phyloP scores from a whole-genome alignment of 2,329 filamentous ascomycete genomes.

The Xylaria sp. region DNA sequence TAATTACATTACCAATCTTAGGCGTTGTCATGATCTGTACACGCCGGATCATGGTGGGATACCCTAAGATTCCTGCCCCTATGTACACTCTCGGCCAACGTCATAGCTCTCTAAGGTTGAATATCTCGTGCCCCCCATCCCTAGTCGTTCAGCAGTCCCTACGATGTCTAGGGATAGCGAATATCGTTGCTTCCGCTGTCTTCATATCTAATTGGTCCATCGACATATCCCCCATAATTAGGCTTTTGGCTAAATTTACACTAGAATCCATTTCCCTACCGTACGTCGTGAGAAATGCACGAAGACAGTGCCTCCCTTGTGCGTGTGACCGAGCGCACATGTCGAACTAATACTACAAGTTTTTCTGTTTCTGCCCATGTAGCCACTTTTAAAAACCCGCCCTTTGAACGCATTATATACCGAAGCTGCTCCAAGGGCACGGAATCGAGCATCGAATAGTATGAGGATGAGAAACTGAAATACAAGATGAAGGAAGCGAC shows the following conservation, averaged over 20 bases:
- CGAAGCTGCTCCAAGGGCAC: slow-evolving; percentile 33
- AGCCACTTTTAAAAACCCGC: slow-evolving; percentile 23
- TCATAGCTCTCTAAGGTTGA: slow-evolving; percentile 18
- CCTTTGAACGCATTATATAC: slow-evolving; percentile 38
- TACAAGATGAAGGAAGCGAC: slow-evolving; percentile 4
- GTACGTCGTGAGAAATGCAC: slow-evolving; percentile 9
- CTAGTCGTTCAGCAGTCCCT: slow-evolving; percentile 6
- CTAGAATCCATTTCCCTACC: slow-evolving; percentile 12
- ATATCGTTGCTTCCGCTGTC: slow-evolving; percentile 18
- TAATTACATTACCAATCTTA: slow-evolving; percentile 40
- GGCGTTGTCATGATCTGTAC: slow-evolving; percentile 4
- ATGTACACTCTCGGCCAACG: slow-evolving; percentile 34
- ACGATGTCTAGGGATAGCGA: not conserved
- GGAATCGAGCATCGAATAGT: slow-evolving; percentile 13
- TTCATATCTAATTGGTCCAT: slow-evolving; percentile 11
- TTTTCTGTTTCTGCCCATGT: slow-evolving; percentile 28
- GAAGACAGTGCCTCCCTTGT: slow-evolving; percentile 29
- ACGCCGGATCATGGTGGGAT: slow-evolving; percentile 21
- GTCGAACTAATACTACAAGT: slow-evolving; percentile 34
- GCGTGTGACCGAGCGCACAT: slow-evolving; percentile 22
- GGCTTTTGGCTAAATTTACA: slow-evolving; percentile 10
- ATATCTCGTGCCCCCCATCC: slow-evolving; percentile 10
- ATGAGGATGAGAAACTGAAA: slow-evolving; percentile 17
- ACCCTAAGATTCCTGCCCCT: slow-evolving; percentile 26
- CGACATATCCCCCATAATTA: slow-evolving; percentile 4